Evolutionary conservation across 352 stramenopile species (phyloP), one percentile per base, ranked within the genome.

Genomic region (Pythium pectinolyticum): DNA sequence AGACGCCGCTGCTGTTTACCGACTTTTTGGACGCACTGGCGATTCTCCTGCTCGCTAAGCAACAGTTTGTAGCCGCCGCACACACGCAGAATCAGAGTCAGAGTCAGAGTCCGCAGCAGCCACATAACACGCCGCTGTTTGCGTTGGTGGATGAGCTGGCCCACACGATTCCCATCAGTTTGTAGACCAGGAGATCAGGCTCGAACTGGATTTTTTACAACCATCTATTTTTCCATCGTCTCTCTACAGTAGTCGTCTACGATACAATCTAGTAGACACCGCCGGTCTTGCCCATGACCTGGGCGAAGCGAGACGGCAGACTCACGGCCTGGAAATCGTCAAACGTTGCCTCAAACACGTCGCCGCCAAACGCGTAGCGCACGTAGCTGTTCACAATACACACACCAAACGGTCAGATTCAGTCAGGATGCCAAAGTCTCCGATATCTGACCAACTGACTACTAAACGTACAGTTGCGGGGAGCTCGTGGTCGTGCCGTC

Each of bases 281-380:
- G n/a, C 82, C 84, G 12, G 77, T 73, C 1, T 74, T 56, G 6
- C 85, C 85, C 85, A 94, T 94, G 46, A 57, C 62, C 43, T 87
- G 82, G 9, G 85, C 85, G 31, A 84, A 89, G 19, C 79, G 75
- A 24, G 85, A 92, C 40, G 85, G 85, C 64, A 94, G 72, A 50
- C 73, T 74, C 12, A 94, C 83, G 10, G 66, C 75, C 61, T 92
- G 82, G 14, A 84, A 59, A 60, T 94, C 85, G 37, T 86, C 78
- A 48, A 92, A 94, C 12, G 85, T 92, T 22, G 81, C 85, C 72
- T 94, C 85, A 48, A 90, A 94, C 48, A 94, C 82, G 31, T 78
- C 65, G 28, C 74, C 80, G 45, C 85, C 74, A 63, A 81, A 91
- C 28, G 81, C 68, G 66, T 94, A 94, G 34, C 83, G 85, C 39